Base-by-base conservation (phyloP, 2,329 filamentous ascomycete species). In the Arthrobotrys sphaeroides region DNA sequence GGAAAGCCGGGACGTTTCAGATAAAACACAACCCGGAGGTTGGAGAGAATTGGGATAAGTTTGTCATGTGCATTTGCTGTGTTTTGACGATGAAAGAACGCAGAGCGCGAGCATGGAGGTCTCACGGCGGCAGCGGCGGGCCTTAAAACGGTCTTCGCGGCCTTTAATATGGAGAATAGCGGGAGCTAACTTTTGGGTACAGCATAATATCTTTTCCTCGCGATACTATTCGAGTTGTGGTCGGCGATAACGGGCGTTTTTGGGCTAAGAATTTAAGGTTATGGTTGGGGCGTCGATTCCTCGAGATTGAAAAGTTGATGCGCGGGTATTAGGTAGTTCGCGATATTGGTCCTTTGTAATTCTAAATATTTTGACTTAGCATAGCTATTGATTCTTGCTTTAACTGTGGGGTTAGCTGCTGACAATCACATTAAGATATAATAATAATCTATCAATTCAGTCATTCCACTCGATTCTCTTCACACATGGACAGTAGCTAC, bases 81-180 rank as follows among this genome's bases (percentile, higher is more conserved):
- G 69, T 73, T 16, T 45, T 73, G 51, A 73, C 69, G 7, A 61
- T 66, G 51, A 73, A 73, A 24, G 69, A 73, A 24, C 60, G 69
- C 22, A 65, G 69, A 13, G n/a, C 51, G 18, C 51, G 69, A 31
- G 60, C 60, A 61, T 64, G 61, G 31, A 60, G 47, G n/a, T 51
- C 49, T 33, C 20, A 42, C 31, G 22, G 36, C 6, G 36, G 66
- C 28, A 43, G 28, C 16, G 59, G 68, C 20, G 68, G 68, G 4
- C 33, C 16, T 0, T 68, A 31, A 61, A 43, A 20, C 2, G 55
- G 38, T 22, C 1, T n/a, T n/a, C 40, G 40, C 16, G 13, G n/a
- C 43, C 24, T 49, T 31, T 16, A 24, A 2, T 24, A 6, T 10
- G 20, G 3, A 43, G 55, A 60, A 40, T 22, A 22, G 40, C 13